phyloP scores from a whole-genome alignment of 371 early-diverging fungal species.

The Basidiobolus heterosporus region DNA sequence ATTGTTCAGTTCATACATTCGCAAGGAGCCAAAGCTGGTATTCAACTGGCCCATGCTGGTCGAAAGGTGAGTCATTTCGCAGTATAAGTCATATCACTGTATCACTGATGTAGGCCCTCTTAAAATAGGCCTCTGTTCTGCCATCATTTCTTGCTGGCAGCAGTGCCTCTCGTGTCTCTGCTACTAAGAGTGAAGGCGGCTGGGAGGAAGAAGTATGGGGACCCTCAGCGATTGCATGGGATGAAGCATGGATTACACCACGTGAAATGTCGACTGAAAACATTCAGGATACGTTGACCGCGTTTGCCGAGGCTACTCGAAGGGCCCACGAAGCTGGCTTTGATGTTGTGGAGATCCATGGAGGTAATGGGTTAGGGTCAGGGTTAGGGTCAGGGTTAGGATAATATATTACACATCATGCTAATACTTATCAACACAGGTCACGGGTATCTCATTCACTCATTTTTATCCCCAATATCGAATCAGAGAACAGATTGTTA shows the following conservation, averaged over 20 bases:
- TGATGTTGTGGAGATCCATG: constrained; percentile 76
- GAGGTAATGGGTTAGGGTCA: constrained; percentile 30
- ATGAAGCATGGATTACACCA: constrained; percentile 25
- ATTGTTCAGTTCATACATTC: constrained; percentile 46
- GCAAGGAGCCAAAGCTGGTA: constrained; percentile 36
- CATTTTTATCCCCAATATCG: constrained; percentile 61
- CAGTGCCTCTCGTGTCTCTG: constrained; percentile 8
- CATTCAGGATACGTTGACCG: constrained; percentile 32
- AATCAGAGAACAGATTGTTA: constrained; percentile 75
- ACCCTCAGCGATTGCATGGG: constrained; percentile 39
- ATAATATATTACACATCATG: no score
- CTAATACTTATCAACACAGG: no score
- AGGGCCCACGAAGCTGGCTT: constrained; percentile 63
- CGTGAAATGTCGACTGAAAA: constrained; percentile 38
- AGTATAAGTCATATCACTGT: neutral
- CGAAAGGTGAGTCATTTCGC: constrained; percentile 26
- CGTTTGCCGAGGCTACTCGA: constrained; percentile 51
- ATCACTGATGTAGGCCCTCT: no score
- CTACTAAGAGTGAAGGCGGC: constrained; percentile 33
- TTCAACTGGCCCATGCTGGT: constrained; percentile 74
- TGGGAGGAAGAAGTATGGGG: constrained; percentile 65
- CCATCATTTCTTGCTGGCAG: constrained; percentile 19
- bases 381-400: no score
- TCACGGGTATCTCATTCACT: constrained; percentile 58
- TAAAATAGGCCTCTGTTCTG: constrained; percentile 28